Conservation (phyloP, 2,329 filamentous ascomycete species). For the Fusarium circinatum region DNA sequence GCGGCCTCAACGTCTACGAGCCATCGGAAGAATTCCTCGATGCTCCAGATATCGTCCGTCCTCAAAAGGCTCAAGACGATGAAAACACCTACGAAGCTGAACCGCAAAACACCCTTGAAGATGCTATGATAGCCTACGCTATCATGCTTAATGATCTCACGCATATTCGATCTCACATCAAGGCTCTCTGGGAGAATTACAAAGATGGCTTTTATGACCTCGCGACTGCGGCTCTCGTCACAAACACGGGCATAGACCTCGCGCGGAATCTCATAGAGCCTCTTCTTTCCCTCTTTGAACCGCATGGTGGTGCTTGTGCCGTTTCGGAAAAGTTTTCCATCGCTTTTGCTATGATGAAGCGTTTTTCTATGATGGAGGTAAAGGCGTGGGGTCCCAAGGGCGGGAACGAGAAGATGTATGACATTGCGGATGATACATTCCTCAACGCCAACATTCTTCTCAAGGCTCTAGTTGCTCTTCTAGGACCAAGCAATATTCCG, state of each 20-base stretch:
- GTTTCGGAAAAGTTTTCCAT: background rate
- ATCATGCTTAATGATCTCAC: constrained; percentile 45
- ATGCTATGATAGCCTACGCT: constrained; percentile 43
- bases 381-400: background rate
- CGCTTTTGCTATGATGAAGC: background rate
- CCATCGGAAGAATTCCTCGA: background rate
- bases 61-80: constrained; percentile 4
- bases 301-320: background rate
- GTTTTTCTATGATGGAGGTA: background rate
- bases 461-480: rapidly evolving
- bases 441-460: background rate
- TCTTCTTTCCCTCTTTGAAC: background rate
- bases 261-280: background rate
- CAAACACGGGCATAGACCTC: background rate
- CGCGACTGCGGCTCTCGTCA: background rate
- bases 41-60: background rate
- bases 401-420: background rate
- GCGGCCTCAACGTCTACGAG: background rate
- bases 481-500: background rate
- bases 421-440: background rate
- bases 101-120: constrained; percentile 31
- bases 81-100: constrained; percentile 48
- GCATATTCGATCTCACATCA: background rate
- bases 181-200: background rate
- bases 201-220: background rate